Conservation (phyloP, 2,329 filamentous ascomycete genomes). For the Aspergillus proliferans region DNA sequence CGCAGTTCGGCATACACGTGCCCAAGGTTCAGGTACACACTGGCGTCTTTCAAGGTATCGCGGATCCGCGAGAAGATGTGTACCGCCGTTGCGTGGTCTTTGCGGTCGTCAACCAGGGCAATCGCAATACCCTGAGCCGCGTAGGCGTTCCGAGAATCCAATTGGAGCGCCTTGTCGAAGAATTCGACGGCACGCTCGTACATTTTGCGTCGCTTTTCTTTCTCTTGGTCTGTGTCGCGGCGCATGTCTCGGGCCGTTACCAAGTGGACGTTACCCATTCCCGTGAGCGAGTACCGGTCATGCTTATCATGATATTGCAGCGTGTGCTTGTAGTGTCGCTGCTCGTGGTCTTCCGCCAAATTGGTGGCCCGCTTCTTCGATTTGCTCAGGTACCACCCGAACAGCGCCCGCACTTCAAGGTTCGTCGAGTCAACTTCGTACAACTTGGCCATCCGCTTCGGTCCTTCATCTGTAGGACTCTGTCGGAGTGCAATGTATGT, state of each 20-base stretch:
- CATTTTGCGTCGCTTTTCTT: slow-evolving; percentile 77
- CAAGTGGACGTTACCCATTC: slow-evolving; percentile 95
- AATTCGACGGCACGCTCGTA: slow-evolving; percentile 95
- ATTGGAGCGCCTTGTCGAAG: slow-evolving; percentile 90
- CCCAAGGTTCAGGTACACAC: slow-evolving; percentile 86
- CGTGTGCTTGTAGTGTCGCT: slow-evolving; percentile 93
- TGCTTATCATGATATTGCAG: slow-evolving; percentile 94
- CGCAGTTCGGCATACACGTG: slow-evolving; percentile 87
- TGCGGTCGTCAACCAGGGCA: slow-evolving; percentile 88
- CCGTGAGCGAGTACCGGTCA: slow-evolving; percentile 90
- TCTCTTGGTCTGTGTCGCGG: slow-evolving; percentile 79
- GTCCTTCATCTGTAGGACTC: slow-evolving; percentile 76
- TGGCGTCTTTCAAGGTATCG: slow-evolving; percentile 81
- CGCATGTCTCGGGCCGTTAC: slow-evolving; percentile 89
- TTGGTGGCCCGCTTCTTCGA: slow-evolving; percentile 76
- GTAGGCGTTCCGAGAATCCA: slow-evolving; percentile 94
- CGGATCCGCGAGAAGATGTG: slow-evolving; percentile 84
- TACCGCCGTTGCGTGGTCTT: slow-evolving; percentile 74
- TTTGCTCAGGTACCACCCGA: slow-evolving; percentile 92
- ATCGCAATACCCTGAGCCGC: slow-evolving; percentile 95
- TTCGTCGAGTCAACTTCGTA: slow-evolving; percentile 80
- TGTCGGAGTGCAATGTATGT: slow-evolving; percentile 83
- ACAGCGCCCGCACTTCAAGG: slow-evolving; percentile 84
- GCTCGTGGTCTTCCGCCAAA: slow-evolving; percentile 81
- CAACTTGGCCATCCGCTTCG: slow-evolving; percentile 75